These are phyloP conservation scores for Glycine latifolia DNA, from an alignment of 306 rosid genomes.

Conservation along the genomic window DNA sequence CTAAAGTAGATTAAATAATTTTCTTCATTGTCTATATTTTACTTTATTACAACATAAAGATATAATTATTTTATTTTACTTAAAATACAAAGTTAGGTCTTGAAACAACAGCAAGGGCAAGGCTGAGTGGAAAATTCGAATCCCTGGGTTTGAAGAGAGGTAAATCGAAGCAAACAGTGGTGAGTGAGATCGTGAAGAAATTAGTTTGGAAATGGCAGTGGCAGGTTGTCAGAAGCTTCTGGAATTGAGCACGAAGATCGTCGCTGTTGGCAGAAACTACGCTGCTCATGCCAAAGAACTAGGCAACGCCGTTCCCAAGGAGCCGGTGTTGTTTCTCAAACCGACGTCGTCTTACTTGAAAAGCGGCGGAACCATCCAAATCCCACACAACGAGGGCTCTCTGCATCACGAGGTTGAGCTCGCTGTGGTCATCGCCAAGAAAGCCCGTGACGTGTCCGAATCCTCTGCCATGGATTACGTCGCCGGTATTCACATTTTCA, in stretches of 20 bases:
- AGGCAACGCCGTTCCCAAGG: constrained; percentile 98
- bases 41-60: too few species aligned
- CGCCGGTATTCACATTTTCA: constrained; percentile 56
- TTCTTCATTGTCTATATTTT: too few species aligned
- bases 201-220: constrained; percentile 54
- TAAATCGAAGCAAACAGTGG: too few species aligned
- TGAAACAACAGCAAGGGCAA: too few species aligned
- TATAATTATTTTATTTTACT: too few species aligned
- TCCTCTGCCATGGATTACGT: constrained; percentile 89
- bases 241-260: constrained; percentile 79
- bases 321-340: constrained; percentile 86
- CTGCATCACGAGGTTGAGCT: constrained; percentile 94
- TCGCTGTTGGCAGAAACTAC: constrained; percentile 93
- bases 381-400: constrained; percentile 83
- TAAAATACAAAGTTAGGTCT: too few species aligned
- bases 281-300: constrained; percentile 97
- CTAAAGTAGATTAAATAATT: too few species aligned
- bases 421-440: constrained; percentile 83
- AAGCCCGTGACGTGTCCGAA: constrained; percentile 87
- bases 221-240: constrained; percentile 67
- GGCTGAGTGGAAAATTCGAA: too few species aligned
- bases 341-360: constrained; percentile 93
- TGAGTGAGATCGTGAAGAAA: background rate
- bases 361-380: constrained; percentile 87
- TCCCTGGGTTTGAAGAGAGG: too few species aligned